Conservation (phyloP, 73 alveolate genomes). For the Tetrahymena malaccensis region DNA sequence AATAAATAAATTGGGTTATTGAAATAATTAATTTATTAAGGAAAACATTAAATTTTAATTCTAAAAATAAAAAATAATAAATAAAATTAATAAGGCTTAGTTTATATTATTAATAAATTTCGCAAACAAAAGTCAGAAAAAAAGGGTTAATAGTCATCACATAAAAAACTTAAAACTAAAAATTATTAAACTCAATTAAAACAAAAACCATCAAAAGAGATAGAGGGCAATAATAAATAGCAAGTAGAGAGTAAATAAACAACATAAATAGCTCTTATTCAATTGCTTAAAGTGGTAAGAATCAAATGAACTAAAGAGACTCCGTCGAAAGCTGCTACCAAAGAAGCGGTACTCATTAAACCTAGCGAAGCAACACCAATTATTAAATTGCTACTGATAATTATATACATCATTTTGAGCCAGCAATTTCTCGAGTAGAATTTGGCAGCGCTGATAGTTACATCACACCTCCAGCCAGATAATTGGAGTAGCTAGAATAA, state of each 20-base stretch:
- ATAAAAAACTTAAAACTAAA: not conserved
- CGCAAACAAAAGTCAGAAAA: not conserved
- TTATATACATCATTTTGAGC: not conserved
- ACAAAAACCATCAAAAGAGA: not conserved
- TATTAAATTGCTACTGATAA: not conserved
- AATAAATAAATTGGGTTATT: too few species aligned
- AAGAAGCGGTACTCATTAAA: not conserved
- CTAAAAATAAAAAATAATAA: not conserved
- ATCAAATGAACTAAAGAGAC: not conserved
- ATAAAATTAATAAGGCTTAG: not conserved
- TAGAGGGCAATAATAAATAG: not conserved
- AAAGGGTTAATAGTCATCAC: not conserved
- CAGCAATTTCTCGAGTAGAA: not conserved
- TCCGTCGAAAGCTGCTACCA: not conserved
- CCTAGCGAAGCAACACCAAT: not conserved
- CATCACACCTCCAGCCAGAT: not conserved
- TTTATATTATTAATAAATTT: not conserved
- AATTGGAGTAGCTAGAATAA: not conserved
- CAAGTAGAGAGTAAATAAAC: not conserved
- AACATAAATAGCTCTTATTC: not conserved
- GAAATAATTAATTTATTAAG: not conserved
- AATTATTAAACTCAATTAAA: not conserved
- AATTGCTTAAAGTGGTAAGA: not conserved
- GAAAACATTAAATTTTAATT: not conserved
- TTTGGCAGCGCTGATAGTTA: not conserved